Conservation (phyloP, 2,329 filamentous ascomycete species). For the Penicillium sp. region DNA sequence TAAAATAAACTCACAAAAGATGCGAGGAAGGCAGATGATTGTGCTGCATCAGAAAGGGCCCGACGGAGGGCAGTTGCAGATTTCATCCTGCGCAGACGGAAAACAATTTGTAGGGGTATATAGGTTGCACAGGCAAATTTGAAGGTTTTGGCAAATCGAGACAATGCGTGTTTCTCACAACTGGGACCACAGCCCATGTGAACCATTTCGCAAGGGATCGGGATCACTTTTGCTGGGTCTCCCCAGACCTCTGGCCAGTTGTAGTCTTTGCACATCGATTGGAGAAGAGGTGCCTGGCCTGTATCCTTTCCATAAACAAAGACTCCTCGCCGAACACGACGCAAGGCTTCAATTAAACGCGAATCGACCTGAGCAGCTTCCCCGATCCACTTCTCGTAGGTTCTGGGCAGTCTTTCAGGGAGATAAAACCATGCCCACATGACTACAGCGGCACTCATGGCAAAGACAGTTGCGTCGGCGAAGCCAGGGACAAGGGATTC, state of each 20-base stretch:
- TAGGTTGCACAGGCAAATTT: constrained; percentile 74
- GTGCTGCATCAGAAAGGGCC: constrained; percentile 59
- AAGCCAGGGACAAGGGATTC: constrained; percentile 45
- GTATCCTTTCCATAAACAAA: constrained; percentile 73
- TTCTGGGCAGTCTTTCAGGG: constrained; percentile 65
- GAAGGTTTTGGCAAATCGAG: constrained; percentile 67
- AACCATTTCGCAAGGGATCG: constrained; percentile 79
- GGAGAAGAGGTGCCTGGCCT: constrained; percentile 65
- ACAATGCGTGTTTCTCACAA: constrained; percentile 69
- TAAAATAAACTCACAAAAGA: constrained; percentile 77
- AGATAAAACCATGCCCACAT: constrained; percentile 90
- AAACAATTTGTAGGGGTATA: constrained; percentile 68
- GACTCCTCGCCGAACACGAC: constrained; percentile 60
- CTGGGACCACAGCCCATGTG: constrained; percentile 74
- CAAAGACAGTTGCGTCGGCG: constrained; percentile 70
- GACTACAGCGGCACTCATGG: constrained; percentile 67
- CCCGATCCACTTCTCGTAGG: constrained; percentile 80
- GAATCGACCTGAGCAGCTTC: constrained; percentile 71
- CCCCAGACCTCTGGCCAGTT: constrained; percentile 67
- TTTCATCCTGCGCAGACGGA: constrained; percentile 55
- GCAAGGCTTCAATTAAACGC: constrained; percentile 71
- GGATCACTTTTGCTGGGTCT: constrained; percentile 65
- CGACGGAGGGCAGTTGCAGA: constrained; percentile 45
- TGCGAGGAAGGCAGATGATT: constrained; percentile 75
- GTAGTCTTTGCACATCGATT: constrained; percentile 70